A percentile compares a stretch with the other conserved stretches of the same genome.
Conservation (phyloP, 768 basidiomycete species). For the Lactarius akahatsu region DNA sequence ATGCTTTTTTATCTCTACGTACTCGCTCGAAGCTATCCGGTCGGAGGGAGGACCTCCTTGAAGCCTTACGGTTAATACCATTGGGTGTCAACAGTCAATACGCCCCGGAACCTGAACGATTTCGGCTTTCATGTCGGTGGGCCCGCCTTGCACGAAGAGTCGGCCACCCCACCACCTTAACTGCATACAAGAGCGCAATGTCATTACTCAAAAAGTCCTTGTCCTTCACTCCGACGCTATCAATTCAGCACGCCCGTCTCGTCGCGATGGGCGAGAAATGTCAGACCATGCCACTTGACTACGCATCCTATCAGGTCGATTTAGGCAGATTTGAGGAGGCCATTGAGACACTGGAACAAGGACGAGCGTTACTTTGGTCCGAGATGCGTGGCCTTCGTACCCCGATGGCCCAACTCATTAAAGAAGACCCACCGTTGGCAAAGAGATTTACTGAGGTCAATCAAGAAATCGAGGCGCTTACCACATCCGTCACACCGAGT, state of each 20-base stretch:
- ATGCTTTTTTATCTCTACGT: background rate
- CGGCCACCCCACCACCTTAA: background rate
- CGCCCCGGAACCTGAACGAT: background rate
- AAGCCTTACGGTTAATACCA: background rate
- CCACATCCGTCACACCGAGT: background rate
- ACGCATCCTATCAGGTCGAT: slow-evolving; percentile 8
- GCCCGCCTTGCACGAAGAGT: background rate
- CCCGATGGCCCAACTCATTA: background rate
- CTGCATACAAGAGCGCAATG: background rate
- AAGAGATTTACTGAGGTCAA: background rate
- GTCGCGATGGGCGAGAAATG: background rate
- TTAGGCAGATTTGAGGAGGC: slow-evolving; percentile 5
- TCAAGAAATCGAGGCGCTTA: background rate
- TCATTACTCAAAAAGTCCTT: background rate
- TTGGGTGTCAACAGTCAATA: background rate
- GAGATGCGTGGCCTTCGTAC: slow-evolving; percentile 11
- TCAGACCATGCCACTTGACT: background rate
- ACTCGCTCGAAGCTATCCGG: background rate
- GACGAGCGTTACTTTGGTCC: slow-evolving; percentile 9
- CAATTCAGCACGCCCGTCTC: background rate
- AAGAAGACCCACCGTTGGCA: background rate
- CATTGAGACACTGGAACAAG: slow-evolving; percentile 13
- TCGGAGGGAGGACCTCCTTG: background rate
- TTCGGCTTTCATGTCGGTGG: background rate
- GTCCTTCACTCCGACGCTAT: background rate